Base-by-base conservation (phyloP, 2,329 filamentous ascomycete genomes). In the Microcyclospora pomicola region DNA sequence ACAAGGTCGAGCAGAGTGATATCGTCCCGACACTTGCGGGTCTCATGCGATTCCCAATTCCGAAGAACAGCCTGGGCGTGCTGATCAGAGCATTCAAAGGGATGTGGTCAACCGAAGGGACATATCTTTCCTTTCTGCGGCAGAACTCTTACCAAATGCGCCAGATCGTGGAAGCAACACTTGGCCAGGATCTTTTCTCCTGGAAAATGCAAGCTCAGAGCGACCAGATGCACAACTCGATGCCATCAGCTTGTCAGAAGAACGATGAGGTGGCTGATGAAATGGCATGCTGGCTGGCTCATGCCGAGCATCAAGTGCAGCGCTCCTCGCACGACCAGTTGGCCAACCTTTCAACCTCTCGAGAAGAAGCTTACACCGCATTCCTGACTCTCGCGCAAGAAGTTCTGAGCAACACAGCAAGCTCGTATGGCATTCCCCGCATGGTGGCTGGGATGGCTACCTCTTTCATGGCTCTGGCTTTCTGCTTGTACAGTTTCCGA, bases 1-100 rank as follows among this genome's bases (percentile, higher is more conserved):
- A 67, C 27, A 75, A 68, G 38, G 75, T 96, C n/a, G 83, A 96
- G 55, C 91, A 98, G 62, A 93, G 86, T 1, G 92, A 98, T 59
- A 72, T 98, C 42, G 85, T 84, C 0, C 87, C 91, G 1, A 95
- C 88, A 0, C 66, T 98, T 15, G 86, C 83, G 9, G 85, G 80
- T 1, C 65, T 98, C 24, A 69, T 98, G 33, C 87, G 87, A 0
- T 80, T 98, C 46, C 88, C 91, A 0, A 70, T 92, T 1, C 83
- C 91, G 0, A 76, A 78, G 58, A 98, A 98, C 54, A 96, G 86
- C 45, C 65, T 98, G 0, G 91, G 91, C 5, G 77, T 86, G 1
- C 79, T 95, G 43, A 85, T 96, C 35, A 68, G 75, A 0, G 75
- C 85, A 5, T 80, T 98, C 47, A 63, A 94, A 12, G 66, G 71